phyloP scores from a whole-genome alignment of 2,329 filamentous ascomycete genomes.

The Arthroderma uncinatum region DNA sequence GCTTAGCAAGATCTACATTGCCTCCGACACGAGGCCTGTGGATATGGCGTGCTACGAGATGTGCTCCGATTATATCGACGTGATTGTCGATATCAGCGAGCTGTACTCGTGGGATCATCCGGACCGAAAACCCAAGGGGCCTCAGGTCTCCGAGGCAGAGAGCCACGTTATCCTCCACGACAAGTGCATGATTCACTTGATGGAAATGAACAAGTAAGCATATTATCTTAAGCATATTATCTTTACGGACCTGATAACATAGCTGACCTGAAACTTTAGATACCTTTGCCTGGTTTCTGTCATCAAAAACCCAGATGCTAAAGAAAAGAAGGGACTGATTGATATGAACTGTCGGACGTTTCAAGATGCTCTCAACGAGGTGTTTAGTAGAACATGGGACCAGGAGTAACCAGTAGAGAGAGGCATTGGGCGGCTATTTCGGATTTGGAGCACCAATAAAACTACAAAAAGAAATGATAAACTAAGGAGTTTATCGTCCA shows the following conservation, averaged over 20 bases:
- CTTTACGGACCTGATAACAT: neutral
- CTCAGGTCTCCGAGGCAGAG: conserved; percentile 46
- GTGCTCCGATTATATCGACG: conserved; percentile 96
- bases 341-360: conserved; percentile 57
- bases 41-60: conserved; percentile 97
- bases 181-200: conserved; percentile 51
- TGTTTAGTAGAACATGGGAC: conserved; percentile 45
- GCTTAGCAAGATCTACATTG: conserved; percentile 96
- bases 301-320: conserved; percentile 53
- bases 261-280: conserved; percentile 28
- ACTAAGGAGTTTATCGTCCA: neutral
- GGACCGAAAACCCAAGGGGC: conserved; percentile 31
- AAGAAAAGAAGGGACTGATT: conserved; percentile 53
- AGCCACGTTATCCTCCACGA: conserved; percentile 53
- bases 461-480: conserved; percentile 3
- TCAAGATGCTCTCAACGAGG: conserved; percentile 50
- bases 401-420: conserved; percentile 5
- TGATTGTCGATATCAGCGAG: conserved; percentile 93
- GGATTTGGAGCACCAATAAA: neutral
- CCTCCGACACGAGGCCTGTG: conserved; percentile 82
- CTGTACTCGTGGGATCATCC: conserved; percentile 68
- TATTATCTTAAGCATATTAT: neutral
- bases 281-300: conserved; percentile 54
- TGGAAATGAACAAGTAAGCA: conserved; percentile 55
- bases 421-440: neutral